A percentile compares a stretch with the other conserved stretches of the same genome.
Conservation (phyloP, 768 basidiomycete species). For the Candolleomyces eurysporus region DNA sequence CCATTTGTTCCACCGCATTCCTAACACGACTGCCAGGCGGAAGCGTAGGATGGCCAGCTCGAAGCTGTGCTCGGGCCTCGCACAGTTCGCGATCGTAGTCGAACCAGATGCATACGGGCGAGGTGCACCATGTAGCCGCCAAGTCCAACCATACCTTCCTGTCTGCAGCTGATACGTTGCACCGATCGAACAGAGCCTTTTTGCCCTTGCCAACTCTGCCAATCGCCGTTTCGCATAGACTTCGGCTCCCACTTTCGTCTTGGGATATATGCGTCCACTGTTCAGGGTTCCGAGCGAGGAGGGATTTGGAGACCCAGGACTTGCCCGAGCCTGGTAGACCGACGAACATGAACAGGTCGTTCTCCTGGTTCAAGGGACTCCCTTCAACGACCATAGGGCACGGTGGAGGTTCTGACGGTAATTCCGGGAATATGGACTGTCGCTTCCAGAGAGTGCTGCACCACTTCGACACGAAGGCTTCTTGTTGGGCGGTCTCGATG, state of each 20-base stretch:
- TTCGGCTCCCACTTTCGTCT: slow-evolving; percentile 53
- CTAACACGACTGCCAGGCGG: slow-evolving; percentile 54
- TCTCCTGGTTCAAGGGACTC: slow-evolving; percentile 22
- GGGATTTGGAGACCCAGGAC: slow-evolving; percentile 49
- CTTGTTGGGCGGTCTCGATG: slow-evolving; percentile 55
- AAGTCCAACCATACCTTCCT: slow-evolving; percentile 50
- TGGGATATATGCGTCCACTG: slow-evolving; percentile 51
- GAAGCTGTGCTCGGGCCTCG: slow-evolving; percentile 51
- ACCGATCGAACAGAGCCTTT: slow-evolving; percentile 53
- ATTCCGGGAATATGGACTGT: slow-evolving; percentile 46
- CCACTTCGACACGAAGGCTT: slow-evolving; percentile 57
- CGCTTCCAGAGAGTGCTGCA: slow-evolving; percentile 60
- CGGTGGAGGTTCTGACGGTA: slow-evolving; percentile 50
- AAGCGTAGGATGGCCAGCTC: slow-evolving; percentile 58
- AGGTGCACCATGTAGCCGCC: slow-evolving; percentile 43
- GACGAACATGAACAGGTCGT: slow-evolving; percentile 52
- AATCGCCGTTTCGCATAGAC: slow-evolving; percentile 50
- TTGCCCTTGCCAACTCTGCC: slow-evolving; percentile 33
- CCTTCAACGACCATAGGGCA: slow-evolving; percentile 47
- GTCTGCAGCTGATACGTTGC: slow-evolving; percentile 48
- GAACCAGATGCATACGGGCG: slow-evolving; percentile 54
- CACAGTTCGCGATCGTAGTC: slow-evolving; percentile 52
- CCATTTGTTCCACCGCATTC: slow-evolving; percentile 56
- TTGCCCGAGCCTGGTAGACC: slow-evolving; percentile 65
- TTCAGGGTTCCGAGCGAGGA: slow-evolving; percentile 42